Percentiles rank a stretch among this genome's conserved stretches.
These are phyloP conservation scores for Neopestalotiopsis sp. DNA, from an alignment of 2,329 filamentous ascomycete genomes.

Conservation along the genomic window DNA sequence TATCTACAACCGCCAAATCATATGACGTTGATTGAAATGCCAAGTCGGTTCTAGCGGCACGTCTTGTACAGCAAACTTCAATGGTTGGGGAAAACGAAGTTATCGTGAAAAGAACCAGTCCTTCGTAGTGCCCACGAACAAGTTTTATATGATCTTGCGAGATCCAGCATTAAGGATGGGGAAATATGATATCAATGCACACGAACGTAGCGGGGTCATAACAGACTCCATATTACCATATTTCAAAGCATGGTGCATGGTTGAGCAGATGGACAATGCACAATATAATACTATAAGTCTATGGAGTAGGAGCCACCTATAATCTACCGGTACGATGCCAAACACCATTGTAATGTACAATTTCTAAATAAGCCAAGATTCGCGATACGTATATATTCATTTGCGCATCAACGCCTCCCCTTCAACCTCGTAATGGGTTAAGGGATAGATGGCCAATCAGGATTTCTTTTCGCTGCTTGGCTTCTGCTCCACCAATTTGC, in stretches of 20 bases:
- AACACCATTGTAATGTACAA: background rate
- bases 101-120: background rate
- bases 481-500: conserved; percentile 19
- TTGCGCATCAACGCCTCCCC: background rate
- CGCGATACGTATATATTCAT: background rate
- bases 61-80: background rate
- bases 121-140: no score
- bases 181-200: background rate
- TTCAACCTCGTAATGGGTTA: no score
- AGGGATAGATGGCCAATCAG: background rate
- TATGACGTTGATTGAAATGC: conserved; percentile 11
- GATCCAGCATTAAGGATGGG: no score
- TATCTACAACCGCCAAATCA: conserved; percentile 3
- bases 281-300: background rate
- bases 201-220: background rate
- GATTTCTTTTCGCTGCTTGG: background rate
- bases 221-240: background rate
- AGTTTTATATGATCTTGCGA: no score
- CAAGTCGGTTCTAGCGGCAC: conserved; percentile 13
- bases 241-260: background rate
- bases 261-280: background rate
- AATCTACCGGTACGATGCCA: background rate
- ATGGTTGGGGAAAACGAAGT: background rate
- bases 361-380: background rate
- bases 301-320: background rate